These are phyloP conservation scores for Odonthalia washingtoniensis DNA, from an alignment of 31 red algal genomes.

Conservation along the genomic window DNA sequence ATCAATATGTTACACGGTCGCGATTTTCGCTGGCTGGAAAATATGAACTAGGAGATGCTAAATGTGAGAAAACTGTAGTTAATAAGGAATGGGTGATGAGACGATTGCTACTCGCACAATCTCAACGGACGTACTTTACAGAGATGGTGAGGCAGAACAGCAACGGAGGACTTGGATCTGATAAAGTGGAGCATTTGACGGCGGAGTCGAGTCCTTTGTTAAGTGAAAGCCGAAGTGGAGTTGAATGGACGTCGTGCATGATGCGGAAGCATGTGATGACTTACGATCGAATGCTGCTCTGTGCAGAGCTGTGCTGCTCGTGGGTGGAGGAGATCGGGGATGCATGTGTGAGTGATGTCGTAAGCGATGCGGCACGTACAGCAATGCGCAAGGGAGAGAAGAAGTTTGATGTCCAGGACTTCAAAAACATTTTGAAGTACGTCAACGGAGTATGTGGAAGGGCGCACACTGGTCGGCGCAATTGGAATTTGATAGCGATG, in stretches of 20 bases:
- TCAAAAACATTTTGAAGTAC: conserved; percentile 46
- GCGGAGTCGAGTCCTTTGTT: conserved; percentile 43
- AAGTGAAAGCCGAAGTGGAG: conserved; percentile 52
- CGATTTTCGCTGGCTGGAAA: conserved; percentile 48
- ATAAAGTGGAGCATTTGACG: conserved; percentile 47
- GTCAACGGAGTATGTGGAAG: background rate
- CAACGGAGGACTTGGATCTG: background rate
- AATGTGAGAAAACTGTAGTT: conserved; percentile 17
- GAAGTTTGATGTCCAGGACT: conserved; percentile 48
- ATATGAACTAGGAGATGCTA: background rate
- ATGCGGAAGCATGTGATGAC: conserved; percentile 29
- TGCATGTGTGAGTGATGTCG: conserved; percentile 44
- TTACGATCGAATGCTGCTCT: conserved; percentile 66
- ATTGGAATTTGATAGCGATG: conserved; percentile 71
- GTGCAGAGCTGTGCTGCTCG: conserved; percentile 51
- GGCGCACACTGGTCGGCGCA: conserved; percentile 14
- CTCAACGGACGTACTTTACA: conserved; percentile 51
- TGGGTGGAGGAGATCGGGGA: conserved; percentile 69
- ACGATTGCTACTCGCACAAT: conserved; percentile 61
- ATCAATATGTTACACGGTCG: conserved; percentile 43
- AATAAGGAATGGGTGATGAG: conserved; percentile 58
- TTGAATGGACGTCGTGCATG: conserved; percentile 49
- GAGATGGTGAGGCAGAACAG: conserved; percentile 38
- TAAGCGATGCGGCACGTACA: conserved; percentile 35
- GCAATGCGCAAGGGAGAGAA: conserved; percentile 23